A percentile compares a stretch with the other conserved stretches of the same genome.
Conservation (phyloP, 805 yeast genomes). For the Yarrowia sp. region DNA sequence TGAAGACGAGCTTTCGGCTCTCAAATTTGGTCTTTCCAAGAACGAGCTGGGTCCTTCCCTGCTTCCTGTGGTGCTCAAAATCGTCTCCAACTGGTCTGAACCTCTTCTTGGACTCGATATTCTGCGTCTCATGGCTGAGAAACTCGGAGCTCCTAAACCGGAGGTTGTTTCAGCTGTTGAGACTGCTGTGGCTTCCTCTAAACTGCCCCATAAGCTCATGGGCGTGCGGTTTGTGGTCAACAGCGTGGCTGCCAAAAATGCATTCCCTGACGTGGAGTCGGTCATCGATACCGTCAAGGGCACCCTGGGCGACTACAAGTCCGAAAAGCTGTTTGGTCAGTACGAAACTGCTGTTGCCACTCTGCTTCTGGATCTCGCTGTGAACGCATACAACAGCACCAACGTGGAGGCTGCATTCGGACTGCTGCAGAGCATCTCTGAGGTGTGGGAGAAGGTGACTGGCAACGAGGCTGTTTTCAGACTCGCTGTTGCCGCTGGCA, state of each 20-base stretch:
- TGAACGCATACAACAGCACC: constrained; percentile 47
- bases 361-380: constrained; percentile 57
- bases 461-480: constrained; percentile 76
- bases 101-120: constrained; percentile 67
- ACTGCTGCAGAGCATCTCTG: constrained; percentile 48
- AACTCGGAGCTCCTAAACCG: constrained; percentile 53
- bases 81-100: constrained; percentile 58
- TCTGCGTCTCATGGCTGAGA: constrained; percentile 57
- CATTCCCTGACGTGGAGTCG: constrained; percentile 24
- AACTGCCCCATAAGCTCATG: constrained; percentile 58
- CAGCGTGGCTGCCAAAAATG: constrained; percentile 45
- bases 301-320: constrained; percentile 42
- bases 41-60: constrained; percentile 47
- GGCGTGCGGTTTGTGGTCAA: constrained; percentile 65
- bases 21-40: constrained; percentile 41
- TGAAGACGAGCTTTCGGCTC: constrained; percentile 43
- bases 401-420: constrained; percentile 45
- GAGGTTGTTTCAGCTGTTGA: constrained; percentile 45
- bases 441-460: constrained; percentile 48
- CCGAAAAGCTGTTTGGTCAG: constrained; percentile 36
- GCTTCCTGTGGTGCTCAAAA: constrained; percentile 51
- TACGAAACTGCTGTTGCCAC: constrained; percentile 55
- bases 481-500: constrained; percentile 67
- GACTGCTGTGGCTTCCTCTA: constrained; percentile 46
- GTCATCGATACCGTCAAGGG: constrained; percentile 41